phyloP scores from a whole-genome alignment of 768 basidiomycete genomes.

The Boletus sp. region DNA sequence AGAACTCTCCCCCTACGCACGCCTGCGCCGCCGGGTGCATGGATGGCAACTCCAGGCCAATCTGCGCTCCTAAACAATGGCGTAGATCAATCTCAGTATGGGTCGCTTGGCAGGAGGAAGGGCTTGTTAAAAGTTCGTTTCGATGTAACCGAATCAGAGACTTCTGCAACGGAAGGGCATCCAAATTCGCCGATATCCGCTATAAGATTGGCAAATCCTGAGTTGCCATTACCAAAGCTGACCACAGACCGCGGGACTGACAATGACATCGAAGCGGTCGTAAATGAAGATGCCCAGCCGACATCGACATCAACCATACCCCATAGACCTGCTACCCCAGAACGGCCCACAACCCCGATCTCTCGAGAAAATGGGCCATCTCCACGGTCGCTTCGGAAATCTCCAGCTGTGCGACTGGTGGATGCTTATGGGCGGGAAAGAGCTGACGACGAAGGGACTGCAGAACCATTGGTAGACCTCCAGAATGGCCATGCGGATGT shows the following conservation, averaged over 20 bases:
- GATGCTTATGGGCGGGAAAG: constrained; percentile 67
- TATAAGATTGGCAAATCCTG: constrained; percentile 23
- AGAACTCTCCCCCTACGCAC: constrained; percentile 49
- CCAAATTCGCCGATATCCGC: constrained; percentile 27
- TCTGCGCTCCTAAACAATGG: constrained; percentile 16
- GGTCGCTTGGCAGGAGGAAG: constrained; percentile 42
- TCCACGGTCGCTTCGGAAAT: constrained; percentile 41
- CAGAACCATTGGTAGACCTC: not conserved
- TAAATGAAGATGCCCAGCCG: constrained; percentile 1
- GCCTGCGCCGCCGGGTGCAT: constrained; percentile 68
- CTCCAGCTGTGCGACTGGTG: constrained; percentile 57
- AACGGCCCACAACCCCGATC: constrained; percentile 22
- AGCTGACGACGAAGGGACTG: constrained; percentile 11
- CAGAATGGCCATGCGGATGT: constrained; percentile 18
- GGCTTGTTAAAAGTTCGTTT: constrained; percentile 73
- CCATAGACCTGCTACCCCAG: constrained; percentile 20
- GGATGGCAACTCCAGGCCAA: constrained; percentile 54
- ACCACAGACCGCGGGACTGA: constrained; percentile 5
- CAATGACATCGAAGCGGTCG: not conserved
- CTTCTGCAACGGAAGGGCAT: constrained; percentile 29
- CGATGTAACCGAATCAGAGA: constrained; percentile 42
- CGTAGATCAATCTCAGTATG: constrained; percentile 29
- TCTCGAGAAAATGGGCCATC: constrained; percentile 24
- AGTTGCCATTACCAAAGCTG: constrained; percentile 11
- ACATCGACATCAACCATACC: not conserved